A percentile compares a stretch with the other conserved stretches of the same genome.
Evolutionary conservation across 2,329 filamentous ascomycete genomes (phyloP).

Genomic region (Hypoxylon rubiginosum): DNA sequence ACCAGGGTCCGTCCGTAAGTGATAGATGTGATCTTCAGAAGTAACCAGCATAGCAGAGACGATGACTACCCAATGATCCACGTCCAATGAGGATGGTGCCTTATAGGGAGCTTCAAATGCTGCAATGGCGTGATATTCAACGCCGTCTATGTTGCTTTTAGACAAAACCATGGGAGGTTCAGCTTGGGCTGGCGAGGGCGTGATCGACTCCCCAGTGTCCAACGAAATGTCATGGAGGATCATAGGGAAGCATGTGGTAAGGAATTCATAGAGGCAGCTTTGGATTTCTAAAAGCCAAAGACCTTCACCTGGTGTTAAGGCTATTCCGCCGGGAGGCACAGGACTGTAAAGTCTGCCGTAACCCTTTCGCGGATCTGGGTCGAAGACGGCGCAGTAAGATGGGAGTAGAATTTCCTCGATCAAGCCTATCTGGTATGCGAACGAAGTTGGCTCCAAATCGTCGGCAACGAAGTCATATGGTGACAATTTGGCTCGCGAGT

Average conservation of each 20-base stretch:
- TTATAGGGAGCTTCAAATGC: constrained; percentile 22
- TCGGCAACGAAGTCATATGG: constrained; percentile 3
- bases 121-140: constrained; percentile 4
- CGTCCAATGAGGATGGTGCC: background rate
- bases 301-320: constrained; percentile 2
- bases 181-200: background rate
- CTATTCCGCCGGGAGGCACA: background rate
- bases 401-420: background rate
- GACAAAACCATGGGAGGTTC: background rate
- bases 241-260: constrained; percentile 10
- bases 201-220: background rate
- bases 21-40: constrained; percentile 26
- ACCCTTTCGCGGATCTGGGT: background rate
- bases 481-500: constrained; percentile 12
- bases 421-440: background rate
- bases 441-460: background rate
- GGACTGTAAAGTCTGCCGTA: constrained; percentile 23
- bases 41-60: constrained; percentile 3
- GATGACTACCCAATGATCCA: constrained; percentile 5
- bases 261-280: constrained; percentile 16
- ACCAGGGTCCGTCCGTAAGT: constrained; percentile 24
- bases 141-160: background rate
- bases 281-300: constrained; percentile 26
- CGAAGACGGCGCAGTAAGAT: constrained; percentile 16
- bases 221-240: constrained; percentile 31